Evolutionary conservation across 2,329 filamentous ascomycete species (phyloP), one percentile per base, ranked within the genome.

Genomic region (Metarhizium album): DNA sequence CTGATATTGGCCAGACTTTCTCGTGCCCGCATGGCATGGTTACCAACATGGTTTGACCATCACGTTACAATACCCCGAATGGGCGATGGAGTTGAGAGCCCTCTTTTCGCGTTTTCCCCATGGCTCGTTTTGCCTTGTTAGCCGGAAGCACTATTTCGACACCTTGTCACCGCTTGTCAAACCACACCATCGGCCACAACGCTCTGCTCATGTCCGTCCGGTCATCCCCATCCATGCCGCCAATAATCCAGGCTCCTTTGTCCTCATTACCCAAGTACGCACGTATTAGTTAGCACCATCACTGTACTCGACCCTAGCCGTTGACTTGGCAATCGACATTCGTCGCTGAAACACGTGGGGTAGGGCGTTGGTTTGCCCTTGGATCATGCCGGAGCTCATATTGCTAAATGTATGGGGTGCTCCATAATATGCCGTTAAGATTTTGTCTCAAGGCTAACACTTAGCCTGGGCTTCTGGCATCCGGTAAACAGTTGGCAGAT

Each of bases 261-360:
- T 43, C 40, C 22, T 22, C 20, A 5, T 13, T 3, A 11, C 16
- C n/a, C 37, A 9, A 20, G n/a, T 40, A 24, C 20, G 16, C 11
- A 29, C 27, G 7, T 29, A 9, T 2, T 29, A 9, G 7, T 8
- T 29, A 9, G n/a, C n/a, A n/a, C n/a, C 7, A 16, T 43, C 40
- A 24, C 40, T 23, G 7, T 43, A 43, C 40, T 22, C 24, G 40
- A 24, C 40, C n/a, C 22, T 22, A 16, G 20, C 22, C 20, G 57
- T 59, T 57, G 57, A 57, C 57, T 55, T 54, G 56, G 56, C 57
- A 57, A 58, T 59, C 48, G 45, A 50, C 56, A 59, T 58, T 59
- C 55, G 52, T 58, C 43, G 46, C 53, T 54, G 56, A 59, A 50
- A 59, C 57, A 58, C 48, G 50, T 53, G 52, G 48, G 49, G 49